Evolutionary conservation across 805 yeast genomes (phyloP).

Genomic region (Vanderwaltozyma yarrowii): DNA sequence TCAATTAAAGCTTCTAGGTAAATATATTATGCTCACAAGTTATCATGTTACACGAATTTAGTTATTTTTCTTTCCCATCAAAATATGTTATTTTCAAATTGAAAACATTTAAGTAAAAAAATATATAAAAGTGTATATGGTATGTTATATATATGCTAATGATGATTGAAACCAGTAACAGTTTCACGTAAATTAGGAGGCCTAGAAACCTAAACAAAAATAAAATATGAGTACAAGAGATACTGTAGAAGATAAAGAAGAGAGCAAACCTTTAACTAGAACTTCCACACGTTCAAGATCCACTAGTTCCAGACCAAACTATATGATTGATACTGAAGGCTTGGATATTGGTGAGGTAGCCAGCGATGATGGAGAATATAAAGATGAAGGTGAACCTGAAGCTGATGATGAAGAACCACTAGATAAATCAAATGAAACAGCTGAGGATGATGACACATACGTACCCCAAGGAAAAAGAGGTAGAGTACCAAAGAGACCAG

Average conservation of each 20-base stretch:
- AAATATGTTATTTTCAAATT: too few relatives aligned
- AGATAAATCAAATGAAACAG: constrained; percentile 22
- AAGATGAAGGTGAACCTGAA: constrained; percentile 15
- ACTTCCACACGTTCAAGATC: constrained; percentile 14
- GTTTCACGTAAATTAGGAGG: too few relatives aligned
- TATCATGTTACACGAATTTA: too few relatives aligned
- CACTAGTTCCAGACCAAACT: constrained; percentile 15
- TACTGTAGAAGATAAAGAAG: not conserved
- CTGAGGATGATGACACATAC: constrained; percentile 11
- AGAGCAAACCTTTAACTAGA: constrained; percentile 3
- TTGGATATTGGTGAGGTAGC: constrained; percentile 7
- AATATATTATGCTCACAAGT: too few relatives aligned
- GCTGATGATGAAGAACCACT: constrained; percentile 20
- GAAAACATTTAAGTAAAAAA: too few relatives aligned
- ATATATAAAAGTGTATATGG: too few relatives aligned
- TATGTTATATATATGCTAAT: too few relatives aligned
- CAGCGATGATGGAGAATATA: constrained; percentile 8
- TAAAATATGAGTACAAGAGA: not conserved
- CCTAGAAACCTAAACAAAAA: too few relatives aligned
- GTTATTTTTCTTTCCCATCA: too few relatives aligned
- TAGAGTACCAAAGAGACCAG: constrained; percentile 1
- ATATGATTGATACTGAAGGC: constrained; percentile 24
- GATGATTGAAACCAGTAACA: too few relatives aligned
- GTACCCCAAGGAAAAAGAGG: not conserved
- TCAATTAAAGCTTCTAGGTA: too few relatives aligned